Base-by-base conservation (phyloP, 2,329 filamentous ascomycete species). In the Exophiala alcalophila region DNA sequence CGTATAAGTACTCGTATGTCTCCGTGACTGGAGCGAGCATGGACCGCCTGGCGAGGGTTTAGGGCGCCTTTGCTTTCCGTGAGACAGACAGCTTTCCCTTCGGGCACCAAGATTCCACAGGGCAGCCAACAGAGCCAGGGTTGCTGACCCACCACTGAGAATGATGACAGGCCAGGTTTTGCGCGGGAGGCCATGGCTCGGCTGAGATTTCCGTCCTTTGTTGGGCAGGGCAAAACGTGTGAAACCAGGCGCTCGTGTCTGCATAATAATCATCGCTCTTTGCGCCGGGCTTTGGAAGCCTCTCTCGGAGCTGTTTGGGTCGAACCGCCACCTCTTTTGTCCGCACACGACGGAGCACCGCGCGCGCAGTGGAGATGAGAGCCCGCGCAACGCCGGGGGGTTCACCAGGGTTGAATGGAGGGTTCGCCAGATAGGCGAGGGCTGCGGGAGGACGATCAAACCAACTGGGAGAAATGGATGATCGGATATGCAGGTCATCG, bases 401-500 rank as follows among this genome's bases (percentile, higher is more conserved):
- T 37, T 27, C 31, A 14, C 32, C 33, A 31, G 12, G 21, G 19
- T 21, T 29, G 24, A 24, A 33, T 29, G 35, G 40, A 37, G 40
- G 43, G 20, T 30, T 39, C 27, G 32, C 35, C 23, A 44, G 48
- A 50, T 50, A 50, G 44, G 44, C 48, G 48, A 50, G 48, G n/a
- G 34, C 43, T 38, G 38, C 43, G 47, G 38, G 24, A 39, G 35
- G 28, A 44, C 40, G 43, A 50, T 50, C 48, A 46, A n/a, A 25
- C 36, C 44, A 40, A 33, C 32, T 47, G 36, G 30, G 21, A 41
- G 29, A 19, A 18, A 41, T 33, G 23, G 35, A 27, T 35, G 28
- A 26, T 30, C 40, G 40, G 44, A 31, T 50, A 50, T 50, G 48
- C 48, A 50, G 48, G 48, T 50, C 48, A 50, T 50, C 36, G 37